A percentile compares a stretch with the other conserved stretches of the same genome.
Evolutionary conservation across 2,329 filamentous ascomycete species (phyloP).

Genomic region (Zymoseptoria brevis): DNA sequence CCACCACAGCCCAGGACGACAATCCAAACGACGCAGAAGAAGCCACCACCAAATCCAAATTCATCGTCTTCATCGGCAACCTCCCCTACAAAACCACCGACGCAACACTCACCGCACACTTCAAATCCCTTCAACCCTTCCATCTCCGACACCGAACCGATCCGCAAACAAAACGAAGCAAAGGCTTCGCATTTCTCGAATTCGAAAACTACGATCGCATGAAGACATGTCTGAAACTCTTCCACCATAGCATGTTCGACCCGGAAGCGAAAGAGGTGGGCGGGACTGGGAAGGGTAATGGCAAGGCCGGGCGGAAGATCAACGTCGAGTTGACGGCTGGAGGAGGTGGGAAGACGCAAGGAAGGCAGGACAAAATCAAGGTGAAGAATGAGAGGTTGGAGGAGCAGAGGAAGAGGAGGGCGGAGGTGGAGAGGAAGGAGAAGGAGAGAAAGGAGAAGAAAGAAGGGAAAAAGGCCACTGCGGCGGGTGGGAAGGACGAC

Average conservation of each 20-base stretch:
- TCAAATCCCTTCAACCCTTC: constrained; percentile 63
- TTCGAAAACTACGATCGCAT: constrained; percentile 80
- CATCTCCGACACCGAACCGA: constrained; percentile 67
- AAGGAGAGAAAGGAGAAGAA: constrained; percentile 37
- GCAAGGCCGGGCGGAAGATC: constrained; percentile 50
- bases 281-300: constrained; percentile 5
- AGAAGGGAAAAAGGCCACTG: constrained; percentile 24
- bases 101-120: constrained; percentile 63
- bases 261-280: constrained; percentile 22
- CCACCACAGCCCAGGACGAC: constrained; percentile 5
- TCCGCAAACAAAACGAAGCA: constrained; percentile 55
- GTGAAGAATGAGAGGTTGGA: constrained; percentile 81
- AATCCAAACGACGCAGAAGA: constrained; percentile 5
- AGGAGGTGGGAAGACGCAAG: constrained; percentile 67
- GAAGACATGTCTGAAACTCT: constrained; percentile 85
- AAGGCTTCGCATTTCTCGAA: constrained; percentile 80
- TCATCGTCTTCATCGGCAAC: constrained; percentile 81
- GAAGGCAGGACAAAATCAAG: constrained; percentile 67
- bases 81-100: constrained; percentile 76
- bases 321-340: constrained; percentile 92
- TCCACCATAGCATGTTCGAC: constrained; percentile 76
- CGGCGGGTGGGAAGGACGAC: constrained; percentile 33
- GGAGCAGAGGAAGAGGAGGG: constrained; percentile 52
- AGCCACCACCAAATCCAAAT: constrained; percentile 45
- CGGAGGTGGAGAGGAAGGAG: constrained; percentile 42